Base-by-base conservation (phyloP, 179 eudicot genomes). In the Beta corolliflora region DNA sequence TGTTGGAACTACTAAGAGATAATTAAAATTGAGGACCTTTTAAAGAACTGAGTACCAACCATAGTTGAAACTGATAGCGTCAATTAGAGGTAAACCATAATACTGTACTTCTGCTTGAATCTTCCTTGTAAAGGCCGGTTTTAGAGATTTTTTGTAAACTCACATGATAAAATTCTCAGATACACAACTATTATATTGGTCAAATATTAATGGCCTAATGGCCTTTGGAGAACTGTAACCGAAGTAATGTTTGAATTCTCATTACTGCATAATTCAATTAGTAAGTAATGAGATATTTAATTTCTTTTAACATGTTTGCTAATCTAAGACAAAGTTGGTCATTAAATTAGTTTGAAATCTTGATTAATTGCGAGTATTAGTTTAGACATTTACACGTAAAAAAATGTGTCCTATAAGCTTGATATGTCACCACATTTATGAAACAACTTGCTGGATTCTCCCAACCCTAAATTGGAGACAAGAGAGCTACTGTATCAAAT, bases 181-280 rank as follows among this genome's bases (percentile, higher is more conserved):
- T 48, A 6, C 21, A 7, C 64, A 4, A 59, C 0, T 59, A 59
- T 5, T 59, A 60, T 15, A 41, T 18, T 67, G 81, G 81, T 78
- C 64, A 77, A 77, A 52, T 52, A 66, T 21, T 77, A 55, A 77
- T 63, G 60, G 71, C 55, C 9, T 50, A 9, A 66, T 67, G 64
- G 54, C 50, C 36, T 78, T 9, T 21, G n/a, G 44, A 21, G 16
- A 79, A 15, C 45, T 12, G 77, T 71, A 79, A 79, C 77, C n/a
- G 71, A 55, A 46, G 70, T 5, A 56, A 53, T 54, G 1, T 55
- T 5, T 45, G 41, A 69, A 69, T 78, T 9, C 11, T 63, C n/a
- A 66, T 67, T 79, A 68, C 5, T 79, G n/a, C 55, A 70, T 58
- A 69, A 45, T 58, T 80, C n/a, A 79, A 71, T 61, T 59, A 56